A percentile compares a stretch with the other conserved stretches of the same genome.
phyloP scores from a whole-genome alignment of 2,329 filamentous ascomycete genomes.

The Plenodomus tracheiphilus region DNA sequence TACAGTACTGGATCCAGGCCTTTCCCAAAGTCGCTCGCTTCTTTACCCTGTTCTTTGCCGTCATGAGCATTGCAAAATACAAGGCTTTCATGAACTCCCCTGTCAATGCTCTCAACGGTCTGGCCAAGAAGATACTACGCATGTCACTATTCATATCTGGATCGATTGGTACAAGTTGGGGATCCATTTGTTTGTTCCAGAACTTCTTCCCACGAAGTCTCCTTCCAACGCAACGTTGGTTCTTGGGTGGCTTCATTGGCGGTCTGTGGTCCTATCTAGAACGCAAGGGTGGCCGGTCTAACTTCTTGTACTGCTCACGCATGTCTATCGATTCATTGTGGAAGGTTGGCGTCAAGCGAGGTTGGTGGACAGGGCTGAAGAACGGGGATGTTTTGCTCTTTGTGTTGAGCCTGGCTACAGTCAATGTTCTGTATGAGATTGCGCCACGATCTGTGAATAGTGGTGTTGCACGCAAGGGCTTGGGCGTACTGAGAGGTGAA shows the following conservation, averaged over 20 bases:
- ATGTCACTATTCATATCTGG: constrained; percentile 79
- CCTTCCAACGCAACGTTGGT: constrained; percentile 83
- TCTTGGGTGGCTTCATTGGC: constrained; percentile 82
- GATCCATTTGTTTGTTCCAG: constrained; percentile 86
- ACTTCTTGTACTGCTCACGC: constrained; percentile 79
- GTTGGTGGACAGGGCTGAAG: constrained; percentile 81
- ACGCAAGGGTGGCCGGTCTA: constrained; percentile 57
- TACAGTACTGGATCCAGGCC: constrained; percentile 83
- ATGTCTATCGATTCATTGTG: constrained; percentile 81
- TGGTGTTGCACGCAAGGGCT: constrained; percentile 67
- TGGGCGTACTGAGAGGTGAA: constrained; percentile 75
- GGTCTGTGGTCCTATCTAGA: constrained; percentile 85
- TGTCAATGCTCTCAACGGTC: constrained; percentile 64
- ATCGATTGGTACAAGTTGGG: constrained; percentile 86
- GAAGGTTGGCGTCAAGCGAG: constrained; percentile 90
- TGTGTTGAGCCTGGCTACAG: constrained; percentile 74
- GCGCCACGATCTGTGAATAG: constrained; percentile 70
- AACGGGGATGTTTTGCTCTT: constrained; percentile 87
- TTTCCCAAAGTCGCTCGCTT: constrained; percentile 79
- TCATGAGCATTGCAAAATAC: constrained; percentile 71
- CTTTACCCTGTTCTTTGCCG: constrained; percentile 73
- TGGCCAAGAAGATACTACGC: constrained; percentile 71
- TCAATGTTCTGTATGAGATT: constrained; percentile 76
- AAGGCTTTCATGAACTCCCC: constrained; percentile 71
- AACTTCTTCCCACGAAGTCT: constrained; percentile 72